Evolutionary conservation across 306 rosid genomes (phyloP), one percentile per base, ranked within the genome.

Genomic region (Medicago truncatula): DNA sequence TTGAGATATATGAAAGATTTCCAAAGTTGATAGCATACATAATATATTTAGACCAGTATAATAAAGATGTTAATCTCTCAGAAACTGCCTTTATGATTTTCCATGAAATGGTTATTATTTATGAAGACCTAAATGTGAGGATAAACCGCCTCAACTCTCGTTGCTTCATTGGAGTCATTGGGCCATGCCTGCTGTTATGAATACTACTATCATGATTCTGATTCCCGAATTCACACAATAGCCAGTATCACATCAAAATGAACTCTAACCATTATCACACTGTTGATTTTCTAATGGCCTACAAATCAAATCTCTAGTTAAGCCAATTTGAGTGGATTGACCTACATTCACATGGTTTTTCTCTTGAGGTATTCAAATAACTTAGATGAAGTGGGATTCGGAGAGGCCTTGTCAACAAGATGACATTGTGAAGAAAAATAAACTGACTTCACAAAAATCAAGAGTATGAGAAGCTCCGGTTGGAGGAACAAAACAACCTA

Each of bases 401-500:
- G 23, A 39, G 47, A 54, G 65, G 76, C 52, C 10, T 71, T 12
- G 52, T 56, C 21, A 41, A 54, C 47, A 28, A 28, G 25, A 15
- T 25, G 8, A 43, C 46, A 47, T 17, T 67, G 50, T 12, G 66
- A 12, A 13, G 64, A 20, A 67, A 67, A 52, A 67, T 28, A n/a
- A 67, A 56, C 68, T 56, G n/a, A 11, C 49, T 75, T 64, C 34
- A 23, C 67, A 38, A 43, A 76, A 56, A 67, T 69, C 23, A 66
- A 53, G 44, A 62, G 50, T 31, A 25, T 8, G 75, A 41, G 52
- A 58, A 56, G 39, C 20, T 67, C 23, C 60, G 17, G 68, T 17
- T 28, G 75, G 69, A 68, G 23, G 75, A 56, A 77, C 70, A 60
- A 76, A 67, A 67, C 7, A 74, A 41, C 49, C 67, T 21, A 25